These are phyloP conservation scores for Bacidia gigantensis DNA, from an alignment of 495 filamentous ascomycete species.

Conservation along the genomic window DNA sequence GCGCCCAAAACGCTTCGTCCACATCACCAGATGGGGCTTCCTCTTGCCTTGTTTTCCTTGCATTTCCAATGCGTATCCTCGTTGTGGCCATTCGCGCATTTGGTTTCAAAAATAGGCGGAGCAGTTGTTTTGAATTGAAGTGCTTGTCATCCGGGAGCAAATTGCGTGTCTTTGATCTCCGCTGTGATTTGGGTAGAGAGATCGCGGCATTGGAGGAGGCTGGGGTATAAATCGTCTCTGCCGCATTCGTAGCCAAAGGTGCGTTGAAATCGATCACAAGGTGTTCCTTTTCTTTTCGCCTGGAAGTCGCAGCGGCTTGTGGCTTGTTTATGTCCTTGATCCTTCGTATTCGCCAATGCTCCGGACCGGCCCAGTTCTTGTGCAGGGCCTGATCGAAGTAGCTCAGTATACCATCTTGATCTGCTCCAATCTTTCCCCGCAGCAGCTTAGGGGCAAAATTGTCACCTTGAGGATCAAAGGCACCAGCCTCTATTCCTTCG, in stretches of 20 bases:
- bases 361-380: constrained; percentile 97
- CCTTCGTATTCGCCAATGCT: constrained; percentile 92
- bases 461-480: constrained; percentile 42
- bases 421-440: constrained; percentile 41
- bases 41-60: constrained; percentile 24
- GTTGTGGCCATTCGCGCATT: constrained; percentile 60
- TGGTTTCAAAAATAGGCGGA: constrained; percentile 87
- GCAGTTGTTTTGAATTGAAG: constrained; percentile 83
- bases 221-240: constrained; percentile 73
- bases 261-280: constrained; percentile 86
- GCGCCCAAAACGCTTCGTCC: constrained; percentile 94
- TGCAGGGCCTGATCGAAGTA: constrained; percentile 93
- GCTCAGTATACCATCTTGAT: constrained; percentile 81
- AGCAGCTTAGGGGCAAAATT: constrained; percentile 61
- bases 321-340: constrained; percentile 72
- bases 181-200: constrained; percentile 78
- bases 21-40: constrained; percentile 58
- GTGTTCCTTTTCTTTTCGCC: constrained; percentile 83
- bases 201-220: constrained; percentile 71
- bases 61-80: constrained; percentile 20
- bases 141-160: constrained; percentile 96
- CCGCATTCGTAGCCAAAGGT: constrained; percentile 51
- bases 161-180: constrained; percentile 86
- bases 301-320: constrained; percentile 36
- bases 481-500: constrained; percentile 48